A percentile compares a stretch with the other conserved stretches of the same genome.
Evolutionary conservation across 495 filamentous ascomycete species (phyloP).

Genomic region (Sporormia fimetaria): DNA sequence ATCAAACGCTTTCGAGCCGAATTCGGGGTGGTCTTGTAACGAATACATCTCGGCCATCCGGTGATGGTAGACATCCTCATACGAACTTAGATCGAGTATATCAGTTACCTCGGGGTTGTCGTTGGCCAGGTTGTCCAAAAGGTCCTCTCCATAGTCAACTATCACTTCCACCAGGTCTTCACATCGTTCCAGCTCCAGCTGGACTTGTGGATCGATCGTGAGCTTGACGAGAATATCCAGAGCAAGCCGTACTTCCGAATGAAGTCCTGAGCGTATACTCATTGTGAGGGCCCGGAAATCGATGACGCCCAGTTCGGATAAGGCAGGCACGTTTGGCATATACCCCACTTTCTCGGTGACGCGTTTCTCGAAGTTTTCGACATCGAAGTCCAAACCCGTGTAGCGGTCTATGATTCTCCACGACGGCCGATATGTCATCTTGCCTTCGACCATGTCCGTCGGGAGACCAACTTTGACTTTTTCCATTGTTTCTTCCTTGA

Average conservation of each 20-base stretch:
- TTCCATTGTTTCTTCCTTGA: background rate
- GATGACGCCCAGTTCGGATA: slow-evolving; percentile 72
- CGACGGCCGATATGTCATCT: too few relatives aligned
- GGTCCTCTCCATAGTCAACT: slow-evolving; percentile 82
- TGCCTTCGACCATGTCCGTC: background rate
- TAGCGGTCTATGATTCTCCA: too few relatives aligned
- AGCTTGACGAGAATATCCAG: slow-evolving; percentile 71
- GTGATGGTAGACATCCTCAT: slow-evolving; percentile 76
- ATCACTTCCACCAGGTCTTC: slow-evolving; percentile 82
- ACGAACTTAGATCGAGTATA: slow-evolving; percentile 63
- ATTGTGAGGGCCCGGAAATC: slow-evolving; percentile 87
- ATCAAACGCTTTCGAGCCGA: slow-evolving; percentile 70
- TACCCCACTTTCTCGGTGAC: slow-evolving; percentile 28
- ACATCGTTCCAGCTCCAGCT: slow-evolving; percentile 59
- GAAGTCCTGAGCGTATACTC: slow-evolving; percentile 84
- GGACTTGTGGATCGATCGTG: slow-evolving; percentile 49
- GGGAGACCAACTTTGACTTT: background rate
- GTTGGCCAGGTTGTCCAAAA: slow-evolving; percentile 66
- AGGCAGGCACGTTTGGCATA: slow-evolving; percentile 60
- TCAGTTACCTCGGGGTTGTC: slow-evolving; percentile 76
- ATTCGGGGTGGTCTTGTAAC: slow-evolving; percentile 56
- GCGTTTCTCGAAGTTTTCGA: slow-evolving; percentile 7
- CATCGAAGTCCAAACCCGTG: too few relatives aligned
- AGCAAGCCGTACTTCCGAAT: slow-evolving; percentile 75
- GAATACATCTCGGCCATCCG: slow-evolving; percentile 58